Evolutionary conservation across 805 yeast genomes (phyloP).

Genomic region (Kluyveromyces siamensis): DNA sequence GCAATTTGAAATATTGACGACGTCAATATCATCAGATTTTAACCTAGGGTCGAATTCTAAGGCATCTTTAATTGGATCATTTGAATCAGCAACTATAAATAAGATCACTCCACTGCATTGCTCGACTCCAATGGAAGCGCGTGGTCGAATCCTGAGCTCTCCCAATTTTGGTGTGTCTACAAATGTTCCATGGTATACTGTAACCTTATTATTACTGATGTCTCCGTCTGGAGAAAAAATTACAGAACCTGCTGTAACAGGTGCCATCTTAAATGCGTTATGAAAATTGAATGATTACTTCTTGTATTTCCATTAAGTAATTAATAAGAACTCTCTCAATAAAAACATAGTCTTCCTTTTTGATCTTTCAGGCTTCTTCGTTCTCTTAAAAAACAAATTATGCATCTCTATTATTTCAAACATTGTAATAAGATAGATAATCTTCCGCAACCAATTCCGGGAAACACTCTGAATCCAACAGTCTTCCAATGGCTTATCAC

Average conservation of each 20-base stretch:
- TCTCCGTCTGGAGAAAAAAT: not conserved
- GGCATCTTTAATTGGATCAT: constrained; percentile 25
- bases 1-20: constrained; percentile 22
- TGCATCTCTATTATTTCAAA: too few relatives aligned
- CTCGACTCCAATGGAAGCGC: constrained; percentile 54
- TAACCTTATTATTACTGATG: constrained; percentile 3
- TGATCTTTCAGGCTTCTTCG: too few relatives aligned
- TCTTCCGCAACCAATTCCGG: too few relatives aligned
- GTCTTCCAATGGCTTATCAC: too few relatives aligned
- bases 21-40: constrained; percentile 9
- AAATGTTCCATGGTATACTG: constrained; percentile 59
- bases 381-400: too few relatives aligned
- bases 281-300: too few relatives aligned
- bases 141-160: constrained; percentile 43
- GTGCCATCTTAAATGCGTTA: not conserved
- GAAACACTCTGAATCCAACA: too few relatives aligned
- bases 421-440: too few relatives aligned
- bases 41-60: constrained; percentile 10
- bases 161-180: constrained; percentile 62
- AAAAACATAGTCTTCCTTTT: too few relatives aligned
- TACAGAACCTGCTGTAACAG: not conserved
- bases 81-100: constrained; percentile 20
- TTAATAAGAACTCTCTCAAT: too few relatives aligned
- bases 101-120: constrained; percentile 35
- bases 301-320: too few relatives aligned